Evolutionary conservation across 208 protist species (phyloP).

Genomic region (Leishmania gerbilli): DNA sequence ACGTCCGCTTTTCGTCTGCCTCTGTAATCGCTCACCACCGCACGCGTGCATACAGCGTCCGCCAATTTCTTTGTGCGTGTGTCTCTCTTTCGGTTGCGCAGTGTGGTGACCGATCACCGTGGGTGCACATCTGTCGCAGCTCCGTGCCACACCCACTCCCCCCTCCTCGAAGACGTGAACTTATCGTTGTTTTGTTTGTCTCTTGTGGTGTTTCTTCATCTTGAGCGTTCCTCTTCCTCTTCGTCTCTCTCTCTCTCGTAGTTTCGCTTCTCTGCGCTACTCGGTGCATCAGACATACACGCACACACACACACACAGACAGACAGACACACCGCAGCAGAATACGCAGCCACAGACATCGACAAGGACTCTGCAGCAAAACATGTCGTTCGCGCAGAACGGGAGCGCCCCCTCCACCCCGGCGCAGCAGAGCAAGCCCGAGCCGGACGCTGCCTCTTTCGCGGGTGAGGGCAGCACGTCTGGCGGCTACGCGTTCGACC

Average conservation of each 20-base stretch:
- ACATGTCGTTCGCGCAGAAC: conserved; percentile 12
- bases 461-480: background rate
- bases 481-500: conserved; percentile 35
- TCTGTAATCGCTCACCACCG: no score
- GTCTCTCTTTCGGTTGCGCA: no score
- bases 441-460: background rate
- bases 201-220: no score
- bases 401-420: conserved; percentile 11
- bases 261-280: background rate
- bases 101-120: no score
- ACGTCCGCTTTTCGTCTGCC: no score
- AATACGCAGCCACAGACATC: background rate
- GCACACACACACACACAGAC: background rate
- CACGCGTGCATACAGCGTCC: no score
- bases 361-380: background rate
- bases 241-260: background rate
- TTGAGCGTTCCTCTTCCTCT: background rate
- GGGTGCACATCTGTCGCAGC: no score
- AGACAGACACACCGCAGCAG: background rate
- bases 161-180: background rate
- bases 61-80: no score
- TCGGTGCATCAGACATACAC: background rate
- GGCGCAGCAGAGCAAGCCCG: conserved; percentile 3
- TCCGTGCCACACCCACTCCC: no score
- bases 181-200: background rate